Base-by-base conservation (phyloP, 768 basidiomycete genomes). In the Crassisporium funariophilum region DNA sequence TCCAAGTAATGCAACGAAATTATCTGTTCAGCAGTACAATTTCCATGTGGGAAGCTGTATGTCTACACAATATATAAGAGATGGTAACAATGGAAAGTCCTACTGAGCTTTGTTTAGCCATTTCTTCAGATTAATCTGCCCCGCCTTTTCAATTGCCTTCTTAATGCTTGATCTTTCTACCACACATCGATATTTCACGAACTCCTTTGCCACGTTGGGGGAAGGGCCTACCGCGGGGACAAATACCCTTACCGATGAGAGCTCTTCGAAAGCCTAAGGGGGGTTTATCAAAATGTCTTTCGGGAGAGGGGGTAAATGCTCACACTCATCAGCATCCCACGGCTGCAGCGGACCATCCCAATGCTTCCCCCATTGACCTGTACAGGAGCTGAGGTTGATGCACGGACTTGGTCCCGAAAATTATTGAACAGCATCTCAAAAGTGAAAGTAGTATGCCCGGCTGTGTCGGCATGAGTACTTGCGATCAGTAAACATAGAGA, bases 381-480 rank as follows among this genome's bases (percentile, higher is more conserved):
- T 15, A 92, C 79, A 1, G 91, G 90, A 0, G 88, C 88, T 6
- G 84, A 79, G 8, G 76, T 74, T 5, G 88, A 86, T 16, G 82
- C 75, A 16, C 85, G 82, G 15, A 88, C 77, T 65, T 90, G 87
- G 50, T 84, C 79, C 16, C 82, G 80, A 62, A 94, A 93, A 23
- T 76, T 74, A 42, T 91, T 88, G 51, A 87, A 77, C 6, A 95
- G 77, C 84, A 95, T 92, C 57, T 95, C 91, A 60, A 98, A 95
- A 22, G 90, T 98, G 66, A 97, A 84, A 11, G 70, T 69, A 15
- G 86, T 75, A 49, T 93, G 86, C 0, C 94, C 94, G 5, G 82
- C 81, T 8, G 83, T 84, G 19, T 82, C 70, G 4, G 83, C 75
- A 59, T 97, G 95, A 58, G 84, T 77, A 11, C 83, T 77, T n/a